phyloP scores from a whole-genome alignment of 139 green algal species.

The Chlorella sp. region DNA sequence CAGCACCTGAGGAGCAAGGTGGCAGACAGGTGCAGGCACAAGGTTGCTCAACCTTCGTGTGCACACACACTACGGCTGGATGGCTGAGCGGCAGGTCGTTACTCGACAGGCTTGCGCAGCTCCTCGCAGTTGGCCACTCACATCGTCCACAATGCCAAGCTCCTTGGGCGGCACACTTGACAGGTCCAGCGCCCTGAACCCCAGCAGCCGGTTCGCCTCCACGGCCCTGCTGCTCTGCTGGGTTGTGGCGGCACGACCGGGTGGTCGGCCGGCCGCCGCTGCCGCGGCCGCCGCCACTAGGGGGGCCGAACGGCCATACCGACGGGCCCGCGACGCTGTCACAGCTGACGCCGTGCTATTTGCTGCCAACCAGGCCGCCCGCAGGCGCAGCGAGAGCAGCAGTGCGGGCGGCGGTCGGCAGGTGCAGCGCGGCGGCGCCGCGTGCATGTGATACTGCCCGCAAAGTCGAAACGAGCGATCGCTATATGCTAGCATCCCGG shows the following conservation, averaged over 20 bases:
- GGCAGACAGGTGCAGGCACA: background rate
- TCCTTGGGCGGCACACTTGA: background rate
- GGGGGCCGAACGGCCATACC: too few species aligned
- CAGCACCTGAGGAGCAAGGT: slow-evolving; percentile 15
- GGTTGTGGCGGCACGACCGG: background rate
- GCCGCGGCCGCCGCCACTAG: background rate
- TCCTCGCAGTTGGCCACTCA: background rate
- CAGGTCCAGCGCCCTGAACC: slow-evolving; percentile 8
- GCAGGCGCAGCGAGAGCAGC: too few species aligned
- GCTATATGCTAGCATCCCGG: too few species aligned
- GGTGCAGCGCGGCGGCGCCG: too few species aligned
- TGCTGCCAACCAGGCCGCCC: too few species aligned
- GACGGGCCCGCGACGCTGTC: too few species aligned
- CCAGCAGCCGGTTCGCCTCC: background rate
- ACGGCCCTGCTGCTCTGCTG: background rate
- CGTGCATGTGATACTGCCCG: too few species aligned
- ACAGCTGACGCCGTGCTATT: too few species aligned
- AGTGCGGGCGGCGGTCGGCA: too few species aligned
- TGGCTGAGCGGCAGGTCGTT: background rate
- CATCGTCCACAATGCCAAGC: background rate
- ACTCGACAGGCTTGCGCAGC: too few species aligned
- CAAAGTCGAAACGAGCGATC: too few species aligned
- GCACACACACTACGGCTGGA: background rate
- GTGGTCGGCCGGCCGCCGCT: too few species aligned
- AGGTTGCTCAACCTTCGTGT: background rate